Evolutionary conservation across 108 stramenopile species (phyloP).

Genomic region (Fragilaria crotonensis): DNA sequence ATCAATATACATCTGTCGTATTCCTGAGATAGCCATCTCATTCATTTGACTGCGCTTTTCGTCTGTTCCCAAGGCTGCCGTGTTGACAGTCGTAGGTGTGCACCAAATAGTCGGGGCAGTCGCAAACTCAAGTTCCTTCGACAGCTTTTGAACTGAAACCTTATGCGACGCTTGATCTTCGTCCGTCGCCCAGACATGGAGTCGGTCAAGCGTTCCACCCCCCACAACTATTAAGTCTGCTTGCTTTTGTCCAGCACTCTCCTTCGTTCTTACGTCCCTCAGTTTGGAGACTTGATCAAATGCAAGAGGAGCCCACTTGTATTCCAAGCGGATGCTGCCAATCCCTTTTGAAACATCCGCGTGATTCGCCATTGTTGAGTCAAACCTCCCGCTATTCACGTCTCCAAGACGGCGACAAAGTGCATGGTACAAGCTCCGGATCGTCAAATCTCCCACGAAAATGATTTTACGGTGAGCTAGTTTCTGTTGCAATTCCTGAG

Average conservation of each 20-base stretch:
- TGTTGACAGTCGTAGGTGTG: slow-evolving; percentile 39
- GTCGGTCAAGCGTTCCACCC: slow-evolving; percentile 29
- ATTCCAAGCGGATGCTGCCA: slow-evolving; percentile 19
- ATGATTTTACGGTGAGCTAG: slow-evolving; percentile 21
- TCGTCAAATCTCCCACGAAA: slow-evolving; percentile 36
- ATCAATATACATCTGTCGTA: slow-evolving; percentile 22
- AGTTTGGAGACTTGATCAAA: slow-evolving; percentile 27
- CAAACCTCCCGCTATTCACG: slow-evolving; percentile 24
- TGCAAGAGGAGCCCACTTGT: slow-evolving; percentile 42
- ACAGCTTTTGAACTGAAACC: slow-evolving; percentile 20
- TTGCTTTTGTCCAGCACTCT: neutral
- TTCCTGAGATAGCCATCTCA: slow-evolving; percentile 30
- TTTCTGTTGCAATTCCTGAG: slow-evolving; percentile 10
- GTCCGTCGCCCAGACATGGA: slow-evolving; percentile 36
- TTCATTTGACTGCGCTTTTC: slow-evolving; percentile 42
- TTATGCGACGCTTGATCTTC: slow-evolving; percentile 29
- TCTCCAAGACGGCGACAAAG: slow-evolving; percentile 30
- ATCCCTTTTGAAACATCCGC: slow-evolving; percentile 18
- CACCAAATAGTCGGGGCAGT: slow-evolving; percentile 25
- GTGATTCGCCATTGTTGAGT: slow-evolving; percentile 14
- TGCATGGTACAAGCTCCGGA: slow-evolving; percentile 26
- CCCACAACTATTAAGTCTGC: slow-evolving; percentile 26
- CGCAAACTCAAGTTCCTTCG: slow-evolving; percentile 16
- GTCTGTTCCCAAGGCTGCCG: slow-evolving; percentile 29
- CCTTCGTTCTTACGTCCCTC: slow-evolving; percentile 14